These are phyloP conservation scores for Sordaria brevicollis DNA, from an alignment of 495 filamentous ascomycete species.

Conservation along the genomic window DNA sequence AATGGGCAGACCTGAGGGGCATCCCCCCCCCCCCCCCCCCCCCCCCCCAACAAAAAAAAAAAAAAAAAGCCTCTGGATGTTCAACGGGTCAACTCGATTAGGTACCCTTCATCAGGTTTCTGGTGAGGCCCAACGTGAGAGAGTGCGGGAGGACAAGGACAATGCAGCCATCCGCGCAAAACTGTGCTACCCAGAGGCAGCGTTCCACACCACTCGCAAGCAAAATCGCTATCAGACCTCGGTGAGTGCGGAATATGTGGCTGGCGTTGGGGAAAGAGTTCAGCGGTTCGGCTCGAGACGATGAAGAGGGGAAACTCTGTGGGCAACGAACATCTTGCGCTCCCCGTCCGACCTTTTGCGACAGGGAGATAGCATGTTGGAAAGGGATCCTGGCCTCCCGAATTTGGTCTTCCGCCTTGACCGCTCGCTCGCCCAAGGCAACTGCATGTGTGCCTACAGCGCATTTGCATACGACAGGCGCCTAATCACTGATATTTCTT, in stretches of 20 bases:
- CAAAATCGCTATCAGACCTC: not conserved
- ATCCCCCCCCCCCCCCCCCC: not conserved
- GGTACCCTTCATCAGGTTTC: not conserved
- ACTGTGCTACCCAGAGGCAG: not conserved
- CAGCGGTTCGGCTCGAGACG: not conserved
- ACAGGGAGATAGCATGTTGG: not conserved
- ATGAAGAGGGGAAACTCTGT: not conserved
- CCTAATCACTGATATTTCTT: not conserved
- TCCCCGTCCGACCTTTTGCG: not conserved
- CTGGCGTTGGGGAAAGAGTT: not conserved
- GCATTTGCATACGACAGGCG: not conserved
- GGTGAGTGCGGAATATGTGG: not conserved
- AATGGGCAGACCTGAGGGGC: conserved; percentile 1
- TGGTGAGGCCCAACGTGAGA: not conserved
- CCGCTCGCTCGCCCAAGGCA: not conserved
- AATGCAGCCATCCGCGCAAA: not conserved
- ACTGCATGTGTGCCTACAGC: not conserved
- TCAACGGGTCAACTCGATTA: not conserved
- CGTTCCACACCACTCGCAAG: not conserved
- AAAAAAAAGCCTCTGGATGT: conserved; percentile 1
- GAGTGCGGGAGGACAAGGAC: not conserved
- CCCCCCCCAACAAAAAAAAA: not conserved
- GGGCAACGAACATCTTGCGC: not conserved
- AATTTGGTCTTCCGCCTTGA: not conserved
- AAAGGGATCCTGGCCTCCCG: not conserved